Conservation (phyloP, 495 filamentous ascomycete genomes). For the Schizothecium vesticola region DNA sequence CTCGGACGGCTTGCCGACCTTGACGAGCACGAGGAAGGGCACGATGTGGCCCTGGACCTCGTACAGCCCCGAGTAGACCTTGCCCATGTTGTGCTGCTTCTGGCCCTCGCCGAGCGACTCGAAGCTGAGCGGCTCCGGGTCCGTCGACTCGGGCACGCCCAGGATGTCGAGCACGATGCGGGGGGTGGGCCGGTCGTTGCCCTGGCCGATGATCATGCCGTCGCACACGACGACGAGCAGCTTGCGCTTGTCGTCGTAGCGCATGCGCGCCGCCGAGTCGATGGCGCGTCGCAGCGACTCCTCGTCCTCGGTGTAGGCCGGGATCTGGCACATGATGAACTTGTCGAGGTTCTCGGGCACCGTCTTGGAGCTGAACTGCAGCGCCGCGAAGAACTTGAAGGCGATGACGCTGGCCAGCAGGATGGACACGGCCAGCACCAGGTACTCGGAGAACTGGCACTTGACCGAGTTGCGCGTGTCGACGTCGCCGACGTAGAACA, state of each 20-base stretch:
- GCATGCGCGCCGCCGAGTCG: conserved; percentile 92
- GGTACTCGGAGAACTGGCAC: conserved; percentile 86
- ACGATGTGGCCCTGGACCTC: conserved; percentile 98
- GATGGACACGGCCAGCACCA: conserved; percentile 85
- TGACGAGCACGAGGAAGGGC: conserved; percentile 93
- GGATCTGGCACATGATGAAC: conserved; percentile 96
- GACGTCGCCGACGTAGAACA: conserved; percentile 90
- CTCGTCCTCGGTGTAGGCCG: conserved; percentile 97
- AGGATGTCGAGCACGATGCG: conserved; percentile 96
- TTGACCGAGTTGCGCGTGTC: conserved; percentile 84
- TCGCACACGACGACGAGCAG: conserved; percentile 91
- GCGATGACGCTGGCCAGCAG: conserved; percentile 74
- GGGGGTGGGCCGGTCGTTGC: conserved; percentile 92
- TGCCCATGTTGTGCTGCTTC: conserved; percentile 99
- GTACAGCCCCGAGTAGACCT: conserved; percentile 95
- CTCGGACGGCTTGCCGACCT: conserved; percentile 95
- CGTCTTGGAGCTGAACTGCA: conserved; percentile 90
- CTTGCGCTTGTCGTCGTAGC: conserved; percentile 97
- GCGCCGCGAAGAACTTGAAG: conserved; percentile 94
- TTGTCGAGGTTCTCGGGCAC: conserved; percentile 95
- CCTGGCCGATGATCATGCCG: conserved; percentile 99
- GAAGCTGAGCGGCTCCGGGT: conserved; percentile 96
- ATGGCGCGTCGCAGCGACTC: conserved; percentile 94
- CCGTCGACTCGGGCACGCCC: conserved; percentile 85
- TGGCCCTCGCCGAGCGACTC: conserved; percentile 93